Base-by-base conservation (phyloP, 2,329 filamentous ascomycete species). In the Colletotrichum magnum region DNA sequence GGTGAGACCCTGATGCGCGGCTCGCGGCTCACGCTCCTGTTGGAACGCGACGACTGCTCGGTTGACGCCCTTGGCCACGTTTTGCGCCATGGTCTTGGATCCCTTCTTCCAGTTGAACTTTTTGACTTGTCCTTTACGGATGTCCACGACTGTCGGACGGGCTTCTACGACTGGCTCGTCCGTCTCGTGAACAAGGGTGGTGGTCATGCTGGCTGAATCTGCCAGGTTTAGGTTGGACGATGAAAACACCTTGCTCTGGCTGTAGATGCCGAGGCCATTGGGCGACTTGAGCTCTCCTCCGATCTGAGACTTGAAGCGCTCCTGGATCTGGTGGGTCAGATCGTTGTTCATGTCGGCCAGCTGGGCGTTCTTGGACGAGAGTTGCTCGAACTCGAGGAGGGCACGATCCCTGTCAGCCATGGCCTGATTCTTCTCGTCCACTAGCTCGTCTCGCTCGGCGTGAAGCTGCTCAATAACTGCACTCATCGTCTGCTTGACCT, bases 71-170 rank as follows among this genome's bases (percentile, higher is more conserved):
- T 98, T 98, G 70, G 93, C 93, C 59, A 98, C 93, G 77, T 95
- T 95, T 80, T 98, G 97, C 32, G 95, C 95, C 75, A 98, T 92
- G 64, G 93, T 95, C 81, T 97, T 95, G 47, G 94, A 94, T 47
- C 94, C 94, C 85, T 97, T 97, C 87, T 98, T 97, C 95, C 96
- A 98, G 83, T 97, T 97, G 83, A 98, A 98, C 80, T 98, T 98
- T 84, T 94, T 97, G 62, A 92, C 90, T 78, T 97, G 94, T 36
- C 93, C 94, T 83, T 98, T 98, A 75, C 94, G 91, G 71, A 98
- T 97, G 75, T 96, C 97, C 70, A 98, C 93, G 41, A 98, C 93
- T 70, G 97, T 96, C n/a, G 96, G 95, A 2, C 94, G 93, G 32
- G 90, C 86, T 71, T 90, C 88, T n/a, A 90, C 79, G 64, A 89